Evolutionary conservation across 768 basidiomycete species (phyloP).

Genomic region (Tylopilus subfusipes): DNA sequence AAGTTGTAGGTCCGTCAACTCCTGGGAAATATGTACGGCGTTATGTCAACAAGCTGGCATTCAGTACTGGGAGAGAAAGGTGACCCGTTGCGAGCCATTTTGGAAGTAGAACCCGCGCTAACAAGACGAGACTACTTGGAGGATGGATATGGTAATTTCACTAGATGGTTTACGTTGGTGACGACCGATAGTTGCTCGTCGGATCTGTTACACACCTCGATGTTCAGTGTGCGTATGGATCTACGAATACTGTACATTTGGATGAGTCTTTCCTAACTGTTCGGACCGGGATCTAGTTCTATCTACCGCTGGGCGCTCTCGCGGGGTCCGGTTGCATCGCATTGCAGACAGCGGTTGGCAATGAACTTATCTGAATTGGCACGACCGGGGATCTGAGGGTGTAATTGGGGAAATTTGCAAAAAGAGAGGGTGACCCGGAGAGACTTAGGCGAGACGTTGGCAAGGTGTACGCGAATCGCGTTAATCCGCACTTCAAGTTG

Average conservation of each 20-base stretch:
- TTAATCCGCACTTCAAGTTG: background rate
- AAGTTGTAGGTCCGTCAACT: constrained; percentile 36
- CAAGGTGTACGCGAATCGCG: constrained; percentile 4
- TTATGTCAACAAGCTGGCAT: background rate
- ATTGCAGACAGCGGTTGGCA: too few species aligned
- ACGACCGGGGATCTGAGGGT: background rate
- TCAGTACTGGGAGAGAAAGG: background rate
- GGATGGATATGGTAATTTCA: background rate
- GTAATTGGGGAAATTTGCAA: background rate
- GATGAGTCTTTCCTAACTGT: constrained; percentile 5
- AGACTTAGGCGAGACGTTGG: constrained; percentile 6
- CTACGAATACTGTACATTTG: background rate
- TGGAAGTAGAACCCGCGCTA: background rate
- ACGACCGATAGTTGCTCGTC: background rate
- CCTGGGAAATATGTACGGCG: background rate
- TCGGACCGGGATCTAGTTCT: constrained; percentile 4
- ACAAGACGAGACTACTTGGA: background rate
- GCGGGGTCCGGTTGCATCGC: background rate
- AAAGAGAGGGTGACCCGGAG: background rate
- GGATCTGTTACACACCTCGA: background rate
- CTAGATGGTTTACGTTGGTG: background rate
- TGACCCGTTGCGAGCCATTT: background rate
- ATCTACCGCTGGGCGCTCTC: background rate
- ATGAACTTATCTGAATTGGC: background rate
- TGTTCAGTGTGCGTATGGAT: background rate